phyloP scores from a whole-genome alignment of 2,329 filamentous ascomycete genomes.

The Talaromyces sp. region DNA sequence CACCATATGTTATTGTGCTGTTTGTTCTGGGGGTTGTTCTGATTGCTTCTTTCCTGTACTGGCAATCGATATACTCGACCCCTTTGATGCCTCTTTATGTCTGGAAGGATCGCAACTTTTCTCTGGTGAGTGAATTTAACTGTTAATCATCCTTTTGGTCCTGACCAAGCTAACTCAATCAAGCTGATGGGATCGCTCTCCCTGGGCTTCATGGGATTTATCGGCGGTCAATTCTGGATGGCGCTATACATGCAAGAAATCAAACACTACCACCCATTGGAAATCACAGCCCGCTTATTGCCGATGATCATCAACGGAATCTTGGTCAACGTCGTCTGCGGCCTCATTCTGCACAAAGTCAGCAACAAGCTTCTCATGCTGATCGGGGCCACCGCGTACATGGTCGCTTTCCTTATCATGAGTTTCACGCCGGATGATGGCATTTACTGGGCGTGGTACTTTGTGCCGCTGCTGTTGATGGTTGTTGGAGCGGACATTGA shows the following conservation, averaged over 20 bases:
- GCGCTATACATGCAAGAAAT: constrained; percentile 61
- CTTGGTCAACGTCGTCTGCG: constrained; percentile 59
- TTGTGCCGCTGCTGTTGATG: constrained; percentile 56
- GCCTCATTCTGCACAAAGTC: constrained; percentile 56
- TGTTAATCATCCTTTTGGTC: not conserved
- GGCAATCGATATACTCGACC: constrained; percentile 52
- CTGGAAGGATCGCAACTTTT: constrained; percentile 60
- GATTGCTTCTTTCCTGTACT: constrained; percentile 55
- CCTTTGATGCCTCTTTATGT: constrained; percentile 52
- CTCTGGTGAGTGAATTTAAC: constrained; percentile 42
- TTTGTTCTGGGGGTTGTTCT: constrained; percentile 56
- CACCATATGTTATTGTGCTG: constrained; percentile 57
- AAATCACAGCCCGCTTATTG: constrained; percentile 58
- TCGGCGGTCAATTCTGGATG: constrained; percentile 57
- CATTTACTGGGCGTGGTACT: constrained; percentile 62
- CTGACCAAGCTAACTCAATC: not conserved
- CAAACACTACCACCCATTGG: constrained; percentile 48
- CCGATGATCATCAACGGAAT: constrained; percentile 62
- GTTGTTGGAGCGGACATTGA: constrained; percentile 65
- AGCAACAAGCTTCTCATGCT: constrained; percentile 61
- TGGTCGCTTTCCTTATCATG: constrained; percentile 47
- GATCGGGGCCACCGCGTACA: constrained; percentile 44
- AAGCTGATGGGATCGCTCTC: constrained; percentile 54
- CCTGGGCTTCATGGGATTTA: constrained; percentile 60
- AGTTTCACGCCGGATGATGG: constrained; percentile 49